These are phyloP conservation scores for Kwoniella shivajii DNA, from an alignment of 1,284 basidiomycete genomes.

Conservation along the genomic window DNA sequence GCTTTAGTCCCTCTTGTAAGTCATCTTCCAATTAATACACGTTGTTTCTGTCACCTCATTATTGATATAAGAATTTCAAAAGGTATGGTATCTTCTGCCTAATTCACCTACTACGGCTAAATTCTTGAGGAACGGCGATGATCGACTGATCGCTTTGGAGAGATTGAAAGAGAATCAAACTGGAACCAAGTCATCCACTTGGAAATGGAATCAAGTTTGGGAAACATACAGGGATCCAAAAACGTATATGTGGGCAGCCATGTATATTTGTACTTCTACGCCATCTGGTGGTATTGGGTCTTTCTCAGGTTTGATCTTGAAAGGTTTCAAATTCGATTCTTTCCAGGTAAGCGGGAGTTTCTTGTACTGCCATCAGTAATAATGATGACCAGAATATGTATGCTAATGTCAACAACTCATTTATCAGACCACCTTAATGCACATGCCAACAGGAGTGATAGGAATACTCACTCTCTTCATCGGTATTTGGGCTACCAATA, in stretches of 20 bases:
- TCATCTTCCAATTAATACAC: not conserved
- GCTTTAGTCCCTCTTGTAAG: slow-evolving; percentile 52
- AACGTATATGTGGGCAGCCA: slow-evolving; percentile 37
- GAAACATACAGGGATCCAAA: slow-evolving; percentile 49
- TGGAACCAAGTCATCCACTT: slow-evolving; percentile 35
- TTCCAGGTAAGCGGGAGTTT: slow-evolving; percentile 26
- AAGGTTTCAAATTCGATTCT: slow-evolving; percentile 37
- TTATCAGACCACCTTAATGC: slow-evolving; percentile 25
- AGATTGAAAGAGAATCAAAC: slow-evolving; percentile 42
- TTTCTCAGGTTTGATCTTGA: slow-evolving; percentile 39
- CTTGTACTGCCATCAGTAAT: too few species aligned
- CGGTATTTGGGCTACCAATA: slow-evolving; percentile 54
- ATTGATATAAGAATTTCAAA: slow-evolving; percentile 44
- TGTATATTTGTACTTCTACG: slow-evolving; percentile 32
- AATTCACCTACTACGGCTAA: slow-evolving; percentile 36
- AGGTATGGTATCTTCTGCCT: slow-evolving; percentile 54
- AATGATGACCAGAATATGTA: too few species aligned
- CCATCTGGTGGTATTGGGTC: slow-evolving; percentile 46
- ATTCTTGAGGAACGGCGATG: slow-evolving; percentile 37
- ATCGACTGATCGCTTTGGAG: slow-evolving; percentile 41
- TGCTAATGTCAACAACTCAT: slow-evolving; percentile 31
- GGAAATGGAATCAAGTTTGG: slow-evolving; percentile 45
- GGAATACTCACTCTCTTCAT: slow-evolving; percentile 55
- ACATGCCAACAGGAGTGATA: slow-evolving; percentile 56
- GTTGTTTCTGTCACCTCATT: not conserved